Percentiles rank a stretch among this genome's conserved stretches.
phyloP scores from a whole-genome alignment of 148 eudicot genomes.

The Vaccinium macrocarpon region DNA sequence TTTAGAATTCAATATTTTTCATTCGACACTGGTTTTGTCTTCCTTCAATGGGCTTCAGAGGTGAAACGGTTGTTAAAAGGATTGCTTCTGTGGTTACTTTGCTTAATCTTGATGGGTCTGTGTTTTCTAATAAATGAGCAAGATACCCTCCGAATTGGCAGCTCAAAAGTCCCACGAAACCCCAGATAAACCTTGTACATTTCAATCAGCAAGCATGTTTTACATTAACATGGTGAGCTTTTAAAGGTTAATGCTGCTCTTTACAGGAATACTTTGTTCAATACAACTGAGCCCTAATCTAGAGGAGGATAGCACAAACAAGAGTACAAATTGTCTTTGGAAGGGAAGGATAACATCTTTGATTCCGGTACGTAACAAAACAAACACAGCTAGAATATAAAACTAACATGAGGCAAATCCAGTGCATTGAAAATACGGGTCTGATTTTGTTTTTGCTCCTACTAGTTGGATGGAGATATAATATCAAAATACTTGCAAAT shows the following conservation, averaged over 20 bases:
- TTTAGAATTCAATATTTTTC: neutral
- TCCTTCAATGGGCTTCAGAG: neutral
- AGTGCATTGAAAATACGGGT: neutral
- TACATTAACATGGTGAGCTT: neutral
- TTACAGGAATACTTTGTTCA: neutral
- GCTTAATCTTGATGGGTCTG: neutral
- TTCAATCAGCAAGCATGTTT: neutral
- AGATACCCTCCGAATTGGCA: neutral
- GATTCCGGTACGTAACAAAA: neutral
- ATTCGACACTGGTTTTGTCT: neutral
- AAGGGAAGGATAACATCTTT: neutral
- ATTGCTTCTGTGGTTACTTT: neutral
- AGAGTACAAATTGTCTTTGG: neutral
- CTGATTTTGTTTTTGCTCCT: neutral
- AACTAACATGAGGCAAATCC: neutral
- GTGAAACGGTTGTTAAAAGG: neutral
- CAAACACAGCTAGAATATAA: neutral
- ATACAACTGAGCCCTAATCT: neutral
- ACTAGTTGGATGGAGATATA: neutral
- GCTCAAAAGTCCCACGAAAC: conserved; percentile 5
- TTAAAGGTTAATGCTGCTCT: neutral
- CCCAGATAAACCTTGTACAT: neutral
- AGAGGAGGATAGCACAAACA: neutral
- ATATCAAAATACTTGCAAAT: neutral
- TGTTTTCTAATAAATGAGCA: neutral